Evolutionary conservation across 306 rosid genomes (phyloP).

Genomic region (Quercus mongolica): DNA sequence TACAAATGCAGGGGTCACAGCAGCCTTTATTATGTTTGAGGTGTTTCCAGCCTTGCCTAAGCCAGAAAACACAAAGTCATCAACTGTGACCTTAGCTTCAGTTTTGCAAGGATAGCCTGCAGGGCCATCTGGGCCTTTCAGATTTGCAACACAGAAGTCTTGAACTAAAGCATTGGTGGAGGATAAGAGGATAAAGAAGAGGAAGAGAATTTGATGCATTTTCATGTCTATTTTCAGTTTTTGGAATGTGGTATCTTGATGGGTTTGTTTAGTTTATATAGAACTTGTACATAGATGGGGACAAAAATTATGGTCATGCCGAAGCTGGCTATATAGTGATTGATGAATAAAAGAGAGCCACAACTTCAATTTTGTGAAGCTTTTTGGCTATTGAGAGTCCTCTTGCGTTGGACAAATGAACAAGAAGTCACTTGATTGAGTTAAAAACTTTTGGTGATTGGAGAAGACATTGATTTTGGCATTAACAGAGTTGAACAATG

Average conservation of each 20-base stretch:
- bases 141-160: constrained; percentile 80
- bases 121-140: constrained; percentile 48
- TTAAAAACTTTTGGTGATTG: constrained; percentile 1
- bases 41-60: constrained; percentile 45
- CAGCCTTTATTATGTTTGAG: constrained; percentile 57
- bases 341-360: constrained; percentile 29
- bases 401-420: neutral
- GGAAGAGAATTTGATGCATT: constrained; percentile 49
- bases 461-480: neutral
- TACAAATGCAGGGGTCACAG: constrained; percentile 80
- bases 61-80: constrained; percentile 57
- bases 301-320: constrained; percentile 27
- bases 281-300: constrained; percentile 30
- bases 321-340: constrained; percentile 16
- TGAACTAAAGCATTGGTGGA: constrained; percentile 43
- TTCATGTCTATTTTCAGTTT: no score
- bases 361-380: neutral
- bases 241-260: no score
- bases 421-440: neutral
- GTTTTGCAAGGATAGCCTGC: constrained; percentile 61
- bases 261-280: neutral
- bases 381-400: constrained; percentile 18
- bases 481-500: no score
- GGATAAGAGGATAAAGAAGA: constrained; percentile 46
- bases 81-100: constrained; percentile 36